Base-by-base conservation (phyloP, 495 filamentous ascomycete species). In the Aspergillus mulundensis region DNA sequence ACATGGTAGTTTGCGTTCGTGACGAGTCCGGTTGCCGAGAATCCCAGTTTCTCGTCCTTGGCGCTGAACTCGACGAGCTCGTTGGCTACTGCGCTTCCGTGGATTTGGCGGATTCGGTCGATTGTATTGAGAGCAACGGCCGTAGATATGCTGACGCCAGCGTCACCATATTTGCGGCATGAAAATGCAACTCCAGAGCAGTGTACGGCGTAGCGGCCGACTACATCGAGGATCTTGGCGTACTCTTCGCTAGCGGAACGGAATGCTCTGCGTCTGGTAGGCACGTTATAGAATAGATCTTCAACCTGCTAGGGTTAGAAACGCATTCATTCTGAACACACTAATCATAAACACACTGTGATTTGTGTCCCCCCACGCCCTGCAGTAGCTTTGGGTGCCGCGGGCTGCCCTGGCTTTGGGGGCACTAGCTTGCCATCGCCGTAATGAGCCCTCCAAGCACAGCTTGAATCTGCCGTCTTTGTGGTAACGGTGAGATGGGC, bases 1-100 rank as follows among this genome's bases (percentile, higher is more conserved):
- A 94, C 85, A 69, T 89, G 87, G 70, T 97, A 95, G 63, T 99
- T 99, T 19, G 95, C 93, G 65, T 96, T 99, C 25, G 89, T 97
- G 12, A 87, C 84, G 71, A 88, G 85, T 0, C 90, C 94, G 7
- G 84, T 82, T 19, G 87, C 87, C 54, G 81, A 87, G 74, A 96
- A 96, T 0, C 89, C 92, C 71, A 87, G 89, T 53, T 88, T 84
- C 8, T 83, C 79, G 62, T 95, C 89, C 18, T 84, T 80, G 3
- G 82, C 76, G 44, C 84, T 75, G 62, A 95, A 89, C 32, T 88
- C 81, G 49, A 97, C 82, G 15, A 99, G 73, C 65, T 97, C 95
- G 62, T 90, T 97, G 47, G 94, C 91, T 23, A 97, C 87, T 42
- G 84, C 73, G 59, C 82, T 89, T 10, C 90, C 91, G 68, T 97